Base-by-base conservation (phyloP, 2,329 filamentous ascomycete species). In the Botrytis medusae region DNA sequence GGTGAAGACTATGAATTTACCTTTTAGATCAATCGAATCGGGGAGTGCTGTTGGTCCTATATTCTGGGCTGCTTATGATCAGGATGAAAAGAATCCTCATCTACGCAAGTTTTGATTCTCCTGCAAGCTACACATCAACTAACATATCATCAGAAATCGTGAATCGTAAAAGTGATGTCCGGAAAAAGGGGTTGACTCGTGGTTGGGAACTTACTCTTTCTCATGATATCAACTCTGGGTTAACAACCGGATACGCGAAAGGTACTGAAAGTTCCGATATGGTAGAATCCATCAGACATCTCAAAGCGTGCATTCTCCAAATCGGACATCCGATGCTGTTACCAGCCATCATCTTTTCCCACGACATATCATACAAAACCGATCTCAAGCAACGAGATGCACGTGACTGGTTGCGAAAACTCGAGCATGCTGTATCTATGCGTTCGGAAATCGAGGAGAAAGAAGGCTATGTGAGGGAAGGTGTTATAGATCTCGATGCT, bases 201-300 rank as follows among this genome's bases (percentile, higher is more conserved):
- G 89, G 89, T 62, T 91, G 88, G 88, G 89, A 91, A 81, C 83
- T 90, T 72, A 89, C 89, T 83, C 84, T 91, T 54, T 89, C 87
- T 4, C 84, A 91, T 80, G 85, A 84, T 64, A 86, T 90, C 81
- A 82, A 81, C 20, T 86, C 85, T 3, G 82, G 83, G 76, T 84
- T 90, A 75, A 91, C 89, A 1, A 87, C 86, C 2, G 89, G 89
- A 71, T 91, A 85, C 79, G 84, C 87, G 78, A 91, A 91, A 82
- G 88, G 89, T 73, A 91, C 89, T 2, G 81, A 85, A 46, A 87
- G 85, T 71, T 89, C 88, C 44, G 85, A 89, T 77, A 83, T 90
- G 59, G 82, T 83, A 64, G 80, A 82, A 48, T 83, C 84, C 64
- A 83, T 91, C 73, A 76, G 82, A 44, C 87, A 90, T 77, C 81